A percentile compares a stretch with the other conserved stretches of the same genome.
Conservation (phyloP, 805 yeast species). For the Metschnikowia shivogae region DNA sequence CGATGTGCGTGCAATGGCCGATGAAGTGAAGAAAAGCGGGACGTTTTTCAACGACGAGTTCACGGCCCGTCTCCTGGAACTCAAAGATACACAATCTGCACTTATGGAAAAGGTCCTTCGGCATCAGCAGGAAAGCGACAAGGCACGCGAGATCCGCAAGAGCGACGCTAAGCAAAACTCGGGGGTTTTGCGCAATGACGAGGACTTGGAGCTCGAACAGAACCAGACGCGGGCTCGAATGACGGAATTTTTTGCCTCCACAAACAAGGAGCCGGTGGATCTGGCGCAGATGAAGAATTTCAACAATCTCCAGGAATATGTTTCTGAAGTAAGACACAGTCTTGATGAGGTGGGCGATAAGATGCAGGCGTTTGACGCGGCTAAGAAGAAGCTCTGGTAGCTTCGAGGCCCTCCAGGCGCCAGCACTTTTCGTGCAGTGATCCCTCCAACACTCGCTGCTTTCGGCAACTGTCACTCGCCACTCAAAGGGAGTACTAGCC, state of each 20-base stretch:
- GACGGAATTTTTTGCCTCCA: conserved; percentile 16
- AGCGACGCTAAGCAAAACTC: conserved; percentile 9
- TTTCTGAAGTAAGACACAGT: conserved; percentile 44
- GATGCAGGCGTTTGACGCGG: conserved; percentile 45
- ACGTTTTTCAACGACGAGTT: conserved; percentile 53
- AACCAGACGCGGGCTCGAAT: conserved; percentile 13
- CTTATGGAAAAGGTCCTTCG: conserved; percentile 32
- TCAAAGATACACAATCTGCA: conserved; percentile 52
- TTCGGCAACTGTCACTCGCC: no score
- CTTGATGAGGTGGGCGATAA: conserved; percentile 50
- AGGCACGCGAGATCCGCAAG: conserved; percentile 15
- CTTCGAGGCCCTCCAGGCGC: neutral
- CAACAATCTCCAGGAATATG: conserved; percentile 45
- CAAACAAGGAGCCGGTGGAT: conserved; percentile 12
- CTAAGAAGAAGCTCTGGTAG: conserved; percentile 42
- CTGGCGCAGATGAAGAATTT: conserved; percentile 39
- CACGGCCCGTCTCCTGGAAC: conserved; percentile 44
- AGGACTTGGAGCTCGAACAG: conserved; percentile 10
- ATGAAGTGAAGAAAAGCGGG: conserved; percentile 37
- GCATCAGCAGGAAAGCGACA: conserved; percentile 20
- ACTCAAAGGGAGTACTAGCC: no score
- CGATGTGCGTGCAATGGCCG: conserved; percentile 64
- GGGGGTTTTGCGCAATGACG: conserved; percentile 4
- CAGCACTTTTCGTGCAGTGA: no score
- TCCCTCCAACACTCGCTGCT: no score